phyloP scores from a whole-genome alignment of 371 early-diverging fungal genomes.

The Rhizomucor miehei region DNA sequence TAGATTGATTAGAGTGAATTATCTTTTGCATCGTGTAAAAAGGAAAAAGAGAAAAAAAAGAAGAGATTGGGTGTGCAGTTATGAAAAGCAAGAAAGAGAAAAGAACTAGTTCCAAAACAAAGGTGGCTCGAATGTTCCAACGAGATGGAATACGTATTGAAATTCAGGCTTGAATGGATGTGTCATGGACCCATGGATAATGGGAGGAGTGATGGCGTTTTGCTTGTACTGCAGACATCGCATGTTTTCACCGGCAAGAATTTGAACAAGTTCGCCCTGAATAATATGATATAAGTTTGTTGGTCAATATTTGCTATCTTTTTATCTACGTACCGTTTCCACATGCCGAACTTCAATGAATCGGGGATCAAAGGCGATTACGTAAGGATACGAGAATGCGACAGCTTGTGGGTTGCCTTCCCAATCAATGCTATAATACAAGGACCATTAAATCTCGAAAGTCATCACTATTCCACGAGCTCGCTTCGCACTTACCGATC shows the following conservation, averaged over 20 bases:
- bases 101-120: conserved; percentile 3
- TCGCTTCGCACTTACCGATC: conserved; percentile 19
- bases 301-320: background rate
- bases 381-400: conserved; percentile 78
- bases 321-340: conserved; percentile 60
- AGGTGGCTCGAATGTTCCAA: conserved; percentile 15
- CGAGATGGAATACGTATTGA: conserved; percentile 41
- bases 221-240: conserved; percentile 36
- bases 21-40: too few relatives aligned
- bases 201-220: conserved; percentile 28
- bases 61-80: too few relatives aligned
- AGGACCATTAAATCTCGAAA: background rate
- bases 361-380: conserved; percentile 84
- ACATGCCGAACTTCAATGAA: conserved; percentile 90
- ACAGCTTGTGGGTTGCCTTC: conserved; percentile 56
- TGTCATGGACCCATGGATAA: conserved; percentile 45
- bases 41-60: too few relatives aligned
- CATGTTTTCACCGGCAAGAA: conserved; percentile 43
- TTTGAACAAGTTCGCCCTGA: conserved; percentile 46
- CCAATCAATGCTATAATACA: conserved; percentile 41
- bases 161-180: conserved; percentile 47
- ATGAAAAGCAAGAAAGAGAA: too few relatives aligned
- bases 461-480: background rate
- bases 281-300: background rate
- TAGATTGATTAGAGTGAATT: too few relatives aligned